These are phyloP conservation scores for Leptographium radiaticola DNA, from an alignment of 2,329 filamentous ascomycete species.

Conservation along the genomic window DNA sequence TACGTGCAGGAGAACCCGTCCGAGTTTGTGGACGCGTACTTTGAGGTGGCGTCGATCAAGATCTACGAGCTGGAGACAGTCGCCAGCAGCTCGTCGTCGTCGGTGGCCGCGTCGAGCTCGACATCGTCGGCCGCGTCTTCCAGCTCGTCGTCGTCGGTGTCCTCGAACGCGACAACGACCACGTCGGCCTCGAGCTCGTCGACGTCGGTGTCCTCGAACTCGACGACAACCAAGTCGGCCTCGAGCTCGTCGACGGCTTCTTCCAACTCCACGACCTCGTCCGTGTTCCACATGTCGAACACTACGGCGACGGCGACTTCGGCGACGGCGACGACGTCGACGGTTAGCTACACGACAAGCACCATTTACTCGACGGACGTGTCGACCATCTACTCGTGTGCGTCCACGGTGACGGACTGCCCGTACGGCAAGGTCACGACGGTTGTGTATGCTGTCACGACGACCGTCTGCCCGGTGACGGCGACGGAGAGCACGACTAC, in stretches of 20 bases:
- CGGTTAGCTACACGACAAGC: not conserved
- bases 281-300: not conserved
- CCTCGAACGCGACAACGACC: not conserved
- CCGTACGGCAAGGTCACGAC: conserved; percentile 14
- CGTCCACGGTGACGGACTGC: conserved; percentile 16
- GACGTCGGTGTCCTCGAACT: not conserved
- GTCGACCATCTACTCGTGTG: conserved; percentile 16
- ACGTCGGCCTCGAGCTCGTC: not conserved
- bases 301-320: not conserved
- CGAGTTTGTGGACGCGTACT: conserved; percentile 23
- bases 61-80: conserved; percentile 15
- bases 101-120: not conserved
- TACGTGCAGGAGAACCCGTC: conserved; percentile 24
- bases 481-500: not conserved
- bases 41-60: conserved; percentile 31
- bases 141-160: not conserved
- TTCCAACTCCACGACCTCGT: not conserved
- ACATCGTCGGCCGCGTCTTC: not conserved
- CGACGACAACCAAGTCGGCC: not conserved
- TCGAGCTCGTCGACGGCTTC: not conserved
- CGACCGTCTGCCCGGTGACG: conserved; percentile 24
- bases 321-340: not conserved
- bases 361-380: conserved; percentile 7
- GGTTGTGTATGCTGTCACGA: conserved; percentile 14
- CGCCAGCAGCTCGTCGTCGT: not conserved